Conservation (phyloP, 257 asterid genomes). For the Penstemon eatonii region DNA sequence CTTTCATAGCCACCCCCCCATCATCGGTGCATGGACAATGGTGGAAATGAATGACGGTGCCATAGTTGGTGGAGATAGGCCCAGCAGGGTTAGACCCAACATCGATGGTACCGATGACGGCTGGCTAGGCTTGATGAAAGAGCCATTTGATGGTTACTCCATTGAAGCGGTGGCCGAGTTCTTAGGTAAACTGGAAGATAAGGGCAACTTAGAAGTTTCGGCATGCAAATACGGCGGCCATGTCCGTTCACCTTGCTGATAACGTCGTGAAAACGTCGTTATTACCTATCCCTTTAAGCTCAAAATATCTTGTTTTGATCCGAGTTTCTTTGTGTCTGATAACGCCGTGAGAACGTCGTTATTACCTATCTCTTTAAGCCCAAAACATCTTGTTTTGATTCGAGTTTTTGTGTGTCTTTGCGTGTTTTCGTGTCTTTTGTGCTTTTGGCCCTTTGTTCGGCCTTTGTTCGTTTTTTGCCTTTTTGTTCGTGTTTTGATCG, state of each 20-base stretch:
- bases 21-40: constrained; percentile 22
- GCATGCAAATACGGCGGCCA: constrained; percentile 37
- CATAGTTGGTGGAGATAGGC: constrained; percentile 18
- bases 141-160: constrained; percentile 22
- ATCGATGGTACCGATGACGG: constrained; percentile 36
- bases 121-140: constrained; percentile 37
- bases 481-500: too few relatives aligned
- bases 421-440: too few relatives aligned
- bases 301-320: too few relatives aligned
- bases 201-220: constrained; percentile 33
- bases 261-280: too few relatives aligned
- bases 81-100: constrained; percentile 29
- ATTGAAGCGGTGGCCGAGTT: constrained; percentile 36
- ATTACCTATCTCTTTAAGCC: too few relatives aligned
- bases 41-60: constrained; percentile 12
- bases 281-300: too few relatives aligned
- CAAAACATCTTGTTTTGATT: too few relatives aligned
- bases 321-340: too few relatives aligned
- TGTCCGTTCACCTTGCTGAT: constrained; percentile 38
- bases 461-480: too few relatives aligned
- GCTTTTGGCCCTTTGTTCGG: too few relatives aligned
- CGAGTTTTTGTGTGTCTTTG: too few relatives aligned
- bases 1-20: not conserved
- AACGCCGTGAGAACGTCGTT: too few relatives aligned
- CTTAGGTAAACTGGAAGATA: constrained; percentile 34